Evolutionary conservation across 140 eudicot species (phyloP), one percentile per base, ranked within the genome.

Genomic region (Stevia rebaudiana): DNA sequence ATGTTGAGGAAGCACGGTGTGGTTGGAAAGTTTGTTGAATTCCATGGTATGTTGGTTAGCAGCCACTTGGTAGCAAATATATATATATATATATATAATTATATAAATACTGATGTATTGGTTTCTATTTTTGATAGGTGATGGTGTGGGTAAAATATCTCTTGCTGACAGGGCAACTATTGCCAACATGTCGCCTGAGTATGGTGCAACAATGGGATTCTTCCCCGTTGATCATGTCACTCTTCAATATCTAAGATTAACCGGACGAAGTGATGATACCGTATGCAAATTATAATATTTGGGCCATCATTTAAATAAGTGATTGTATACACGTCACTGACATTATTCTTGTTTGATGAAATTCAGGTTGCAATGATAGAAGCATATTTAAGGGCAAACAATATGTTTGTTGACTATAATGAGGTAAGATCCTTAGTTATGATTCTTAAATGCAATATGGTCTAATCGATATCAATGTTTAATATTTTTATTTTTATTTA

Each of bases 121-220:
- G 13, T 0, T 47, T 11, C 0, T 47, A 51, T 68, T 15, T 63
- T 12, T 55, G 12, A 47, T 70, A 91, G 98, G 98, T 44, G 78
- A 64, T 1, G 96, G 98, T 25, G 82, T 91, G 86, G 88, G 94
- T 68, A 68, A 87, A 71, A 75, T 91, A 77, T 82, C 98, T 48
- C 61, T 91, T 25, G 95, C 96, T 68, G 98, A 91, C 75, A 82
- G 98, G 82, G 98, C 98, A 31, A 91, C 98, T 40, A 91, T 91
- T 74, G 98, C 98, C 65, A 91, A 91, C 74, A 91, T 87, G 98
- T 82, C 98, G 37, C 98, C 98, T 5, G 98, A 91, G 70, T 91
- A 87, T 74, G 98, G 98, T 60, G 98, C 98, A 70, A 91, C 98
- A 17, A 91, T 91, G 96, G 98, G 96, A 9, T 91, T 91, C 89